Evolutionary conservation across 139 green algal species (phyloP), one percentile per base, ranked within the genome.

Genomic region (Picochlorum sp.): DNA sequence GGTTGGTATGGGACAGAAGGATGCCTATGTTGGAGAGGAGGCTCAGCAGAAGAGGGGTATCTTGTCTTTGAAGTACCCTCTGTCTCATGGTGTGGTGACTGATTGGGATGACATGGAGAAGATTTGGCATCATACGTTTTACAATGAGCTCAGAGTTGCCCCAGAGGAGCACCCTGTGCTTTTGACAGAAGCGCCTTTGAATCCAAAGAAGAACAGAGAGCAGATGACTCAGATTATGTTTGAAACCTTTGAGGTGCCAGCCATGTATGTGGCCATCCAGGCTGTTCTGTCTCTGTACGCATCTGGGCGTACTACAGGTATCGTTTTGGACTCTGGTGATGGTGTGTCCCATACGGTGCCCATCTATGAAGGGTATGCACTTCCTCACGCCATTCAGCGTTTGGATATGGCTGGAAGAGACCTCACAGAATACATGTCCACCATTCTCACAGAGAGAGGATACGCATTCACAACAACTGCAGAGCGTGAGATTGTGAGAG

Each of bases 101-200:
- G 97, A 97, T 85, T 98, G 93, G 93, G 94, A 98, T 61, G 93
- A 98, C 81, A 98, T 98, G 93, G 93, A 98, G 87, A 98, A 97
- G 88, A 97, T 98, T 76, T 69, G 92, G 93, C 91, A 98, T 74
- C 93, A 98, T 85, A 98, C 93, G 37, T 98, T 98, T 64, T 98
- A 96, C 87, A 98, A 98, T 64, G 93, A 98, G 90, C 87, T 98
- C 49, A 88, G 93, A n/a, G 92, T 98, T 30, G 88, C 92, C 3
- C 93, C 93, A 6, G 93, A 98, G 80, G 93, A 98, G 84, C 93
- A 98, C 77, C 92, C 93, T n/a, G 90, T 98, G 65, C 79, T 98
- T 63, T 79, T 98, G n/a, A 98, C 93, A 2, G 93, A 98, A 81
- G 94, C 93, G 8, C 93, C 93, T 8, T 74, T 98, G 18, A 98